phyloP scores from a whole-genome alignment of 2,329 filamentous ascomycete genomes.

The Seiridium unicorne region DNA sequence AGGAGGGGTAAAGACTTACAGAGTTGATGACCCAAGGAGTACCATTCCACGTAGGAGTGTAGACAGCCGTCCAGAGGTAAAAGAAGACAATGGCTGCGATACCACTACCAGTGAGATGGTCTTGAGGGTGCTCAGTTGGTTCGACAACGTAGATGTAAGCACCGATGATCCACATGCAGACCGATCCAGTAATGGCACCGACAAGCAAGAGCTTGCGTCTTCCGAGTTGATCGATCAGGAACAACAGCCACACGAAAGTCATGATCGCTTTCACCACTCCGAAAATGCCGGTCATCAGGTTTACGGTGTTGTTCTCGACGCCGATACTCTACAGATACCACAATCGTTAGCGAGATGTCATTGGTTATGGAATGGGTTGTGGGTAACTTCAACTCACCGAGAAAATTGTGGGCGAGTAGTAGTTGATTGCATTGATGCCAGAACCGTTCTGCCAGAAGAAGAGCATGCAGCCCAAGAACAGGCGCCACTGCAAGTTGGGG shows the following conservation, averaged over 20 bases:
- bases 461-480: slow-evolving; percentile 56
- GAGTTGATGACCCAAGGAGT: slow-evolving; percentile 9
- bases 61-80: slow-evolving; percentile 7
- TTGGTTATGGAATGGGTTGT: not conserved
- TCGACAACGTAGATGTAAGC: slow-evolving; percentile 64
- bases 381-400: not conserved
- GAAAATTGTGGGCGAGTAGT: slow-evolving; percentile 8
- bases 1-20: not conserved
- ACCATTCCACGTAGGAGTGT: slow-evolving; percentile 8
- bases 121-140: slow-evolving; percentile 33
- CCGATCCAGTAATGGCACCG: slow-evolving; percentile 61
- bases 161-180: slow-evolving; percentile 69
- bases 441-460: slow-evolving; percentile 52
- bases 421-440: slow-evolving; percentile 12
- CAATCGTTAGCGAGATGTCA: not conserved
- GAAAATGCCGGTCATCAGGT: slow-evolving; percentile 8
- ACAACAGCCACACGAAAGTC: slow-evolving; percentile 6
- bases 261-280: slow-evolving; percentile 3
- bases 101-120: slow-evolving; percentile 1
- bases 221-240: slow-evolving; percentile 43
- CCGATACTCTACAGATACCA: not conserved
- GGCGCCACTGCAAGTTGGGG: slow-evolving; percentile 42
- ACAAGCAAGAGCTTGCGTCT: slow-evolving; percentile 62
- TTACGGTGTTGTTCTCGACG: not conserved
- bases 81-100: slow-evolving; percentile 8